Percentiles rank a stretch among this genome's conserved stretches.
phyloP scores from a whole-genome alignment of 1,284 basidiomycete genomes.

The Pyrrhoderma noxium region DNA sequence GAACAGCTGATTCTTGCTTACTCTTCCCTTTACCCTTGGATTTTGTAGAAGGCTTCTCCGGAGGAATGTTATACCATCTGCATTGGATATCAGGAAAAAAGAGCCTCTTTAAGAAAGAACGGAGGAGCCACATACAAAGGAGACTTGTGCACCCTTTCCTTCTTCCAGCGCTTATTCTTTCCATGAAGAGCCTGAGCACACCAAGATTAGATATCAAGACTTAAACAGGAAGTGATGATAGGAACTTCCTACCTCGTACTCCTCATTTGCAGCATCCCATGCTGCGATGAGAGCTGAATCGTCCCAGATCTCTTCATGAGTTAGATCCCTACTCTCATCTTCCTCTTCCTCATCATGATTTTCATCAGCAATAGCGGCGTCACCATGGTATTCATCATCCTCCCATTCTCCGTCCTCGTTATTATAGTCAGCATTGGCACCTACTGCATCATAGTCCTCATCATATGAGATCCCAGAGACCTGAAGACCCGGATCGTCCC shows the following conservation, averaged over 20 bases:
- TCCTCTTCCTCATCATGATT: constrained; percentile 28
- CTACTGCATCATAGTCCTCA: constrained; percentile 20
- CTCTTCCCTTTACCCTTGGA: constrained; percentile 18
- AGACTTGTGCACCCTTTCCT: constrained; percentile 57
- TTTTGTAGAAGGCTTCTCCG: constrained; percentile 28
- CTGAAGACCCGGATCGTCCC: constrained; percentile 37
- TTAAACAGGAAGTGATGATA: neutral
- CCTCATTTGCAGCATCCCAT: constrained; percentile 73
- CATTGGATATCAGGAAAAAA: constrained; percentile 5
- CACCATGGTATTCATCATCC: constrained; percentile 10
- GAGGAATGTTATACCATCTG: constrained; percentile 73
- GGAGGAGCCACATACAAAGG: constrained; percentile 45
- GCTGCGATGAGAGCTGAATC: constrained; percentile 73
- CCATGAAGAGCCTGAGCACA: constrained; percentile 55
- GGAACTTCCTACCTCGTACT: constrained; percentile 48
- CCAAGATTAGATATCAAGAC: neutral
- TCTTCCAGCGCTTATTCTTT: constrained; percentile 61
- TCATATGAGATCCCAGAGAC: constrained; percentile 29
- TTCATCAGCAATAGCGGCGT: neutral
- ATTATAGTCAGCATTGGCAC: constrained; percentile 18
- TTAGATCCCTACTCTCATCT: constrained; percentile 53
- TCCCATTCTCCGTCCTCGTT: constrained; percentile 17
- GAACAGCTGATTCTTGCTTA: constrained; percentile 6
- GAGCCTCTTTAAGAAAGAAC: neutral
- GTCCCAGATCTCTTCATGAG: constrained; percentile 73